Base-by-base conservation (phyloP, 495 filamentous ascomycete genomes). In the Podospora comata region DNA sequence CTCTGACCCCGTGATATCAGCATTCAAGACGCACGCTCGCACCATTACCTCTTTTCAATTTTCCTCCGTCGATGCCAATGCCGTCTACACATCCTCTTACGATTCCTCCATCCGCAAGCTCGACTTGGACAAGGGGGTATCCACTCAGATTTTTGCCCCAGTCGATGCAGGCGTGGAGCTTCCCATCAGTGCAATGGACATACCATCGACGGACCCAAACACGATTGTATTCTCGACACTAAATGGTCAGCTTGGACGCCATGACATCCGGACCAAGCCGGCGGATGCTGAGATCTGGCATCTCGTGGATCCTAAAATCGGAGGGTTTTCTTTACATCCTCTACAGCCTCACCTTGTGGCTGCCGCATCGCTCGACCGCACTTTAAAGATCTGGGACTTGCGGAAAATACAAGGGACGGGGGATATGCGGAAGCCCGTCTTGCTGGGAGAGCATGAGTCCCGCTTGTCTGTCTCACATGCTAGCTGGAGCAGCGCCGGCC, bases 221-320 rank as follows among this genome's bases (percentile, higher is more conserved):
- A 80, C 86, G 7, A 79, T 99, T 20, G 89, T 94, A 72, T 98
- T 97, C 83, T 92, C 94, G 0, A 96, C 93, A 0, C 80, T 99
- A 0, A 85, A 91, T 57, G 95, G 95, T 44, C 80, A 78, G 7
- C 86, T 98, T 65, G 93, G 93, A 1, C 86, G 90, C 6, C 85
- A 91, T 72, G 94, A 98, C 68, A 85, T 89, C 64, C 88, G 93
- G 18, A 81, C 85, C 5, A 83, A 87, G 23, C 61, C 76, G 0
- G 72, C 72, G 1, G 79, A 85, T n/a, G 80, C 85, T 11, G 86
- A 93, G 3, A 80, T 88, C 6, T 94, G 90, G 84, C 81, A 86
- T n/a, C 80, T 99, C 11, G 90, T 89, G 0, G 92, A 96, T 63
- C 94, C 95, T 78, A 99, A 99, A 74, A 97, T 99, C 63, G 96